Percentiles rank a stretch among this genome's conserved stretches.
phyloP scores from a whole-genome alignment of 352 stramenopile species.

The Globisporangium uncinulatum region DNA sequence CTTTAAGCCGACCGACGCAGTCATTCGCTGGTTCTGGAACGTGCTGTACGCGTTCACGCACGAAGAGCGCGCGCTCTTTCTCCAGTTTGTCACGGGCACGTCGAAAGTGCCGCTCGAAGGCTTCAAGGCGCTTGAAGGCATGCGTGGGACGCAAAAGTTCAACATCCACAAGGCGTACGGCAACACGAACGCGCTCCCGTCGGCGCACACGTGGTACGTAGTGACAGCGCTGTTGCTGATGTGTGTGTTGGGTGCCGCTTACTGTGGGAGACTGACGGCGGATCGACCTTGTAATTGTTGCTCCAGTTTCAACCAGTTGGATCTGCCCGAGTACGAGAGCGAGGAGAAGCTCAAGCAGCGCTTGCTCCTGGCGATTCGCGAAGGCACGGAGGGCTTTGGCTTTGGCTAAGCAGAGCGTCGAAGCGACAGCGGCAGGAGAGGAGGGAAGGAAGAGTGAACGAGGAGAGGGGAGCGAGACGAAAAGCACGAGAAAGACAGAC shows the following conservation, averaged over 20 bases:
- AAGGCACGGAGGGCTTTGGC: conserved; percentile 96
- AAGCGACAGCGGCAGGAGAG: no score
- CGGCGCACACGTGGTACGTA: conserved; percentile 95
- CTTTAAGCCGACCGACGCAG: conserved; percentile 84
- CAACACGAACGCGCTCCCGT: conserved; percentile 78
- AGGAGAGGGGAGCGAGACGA: no score
- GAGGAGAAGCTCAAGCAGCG: conserved; percentile 97
- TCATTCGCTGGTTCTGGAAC: conserved; percentile 95
- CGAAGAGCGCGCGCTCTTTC: conserved; percentile 88
- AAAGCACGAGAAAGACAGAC: no score
- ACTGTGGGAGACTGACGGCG: conserved; percentile 1
- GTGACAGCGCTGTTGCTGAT: conserved; percentile 4
- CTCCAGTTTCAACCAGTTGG: conserved; percentile 97
- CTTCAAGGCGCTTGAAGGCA: conserved; percentile 98
- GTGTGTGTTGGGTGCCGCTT: neutral
- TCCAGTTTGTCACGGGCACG: conserved; percentile 93
- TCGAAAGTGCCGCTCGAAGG: conserved; percentile 95
- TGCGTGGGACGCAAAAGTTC: conserved; percentile 98
- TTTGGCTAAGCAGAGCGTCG: conserved; percentile 86
- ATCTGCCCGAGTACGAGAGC: conserved; percentile 97
- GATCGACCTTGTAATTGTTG: conserved; percentile 1
- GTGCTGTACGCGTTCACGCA: conserved; percentile 88
- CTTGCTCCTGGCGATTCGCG: conserved; percentile 96
- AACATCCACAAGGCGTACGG: conserved; percentile 98
- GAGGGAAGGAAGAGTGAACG: no score